Conservation (phyloP, 2,329 filamentous ascomycete genomes). For the Fusarium secorum region DNA sequence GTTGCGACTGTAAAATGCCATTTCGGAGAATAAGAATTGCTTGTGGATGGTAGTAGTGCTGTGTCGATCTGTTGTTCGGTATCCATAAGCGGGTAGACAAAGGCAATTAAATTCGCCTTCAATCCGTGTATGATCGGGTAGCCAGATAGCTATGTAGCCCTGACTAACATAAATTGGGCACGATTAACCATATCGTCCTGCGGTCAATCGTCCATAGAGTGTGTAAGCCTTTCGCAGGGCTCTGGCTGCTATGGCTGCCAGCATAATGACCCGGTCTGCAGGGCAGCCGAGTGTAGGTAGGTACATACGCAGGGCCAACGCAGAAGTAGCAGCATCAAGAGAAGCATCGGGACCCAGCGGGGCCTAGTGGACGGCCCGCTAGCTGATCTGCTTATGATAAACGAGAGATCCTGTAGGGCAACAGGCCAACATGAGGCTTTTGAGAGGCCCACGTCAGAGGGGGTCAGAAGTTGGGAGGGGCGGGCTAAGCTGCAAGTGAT, state of each 20-base stretch:
- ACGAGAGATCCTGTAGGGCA: conserved; percentile 22
- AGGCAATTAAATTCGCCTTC: conserved; percentile 32
- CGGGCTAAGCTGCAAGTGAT: conserved; percentile 28
- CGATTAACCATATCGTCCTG: background rate
- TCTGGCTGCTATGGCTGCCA: conserved; percentile 14
- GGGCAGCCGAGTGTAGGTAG: background rate
- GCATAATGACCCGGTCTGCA: conserved; percentile 5
- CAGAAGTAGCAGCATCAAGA: background rate
- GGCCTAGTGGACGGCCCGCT: conserved; percentile 18
- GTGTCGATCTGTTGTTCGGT: conserved; percentile 35
- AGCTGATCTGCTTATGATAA: conserved; percentile 22
- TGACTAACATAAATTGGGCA: conserved; percentile 10
- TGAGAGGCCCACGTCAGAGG: conserved; percentile 23
- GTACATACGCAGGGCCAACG: background rate
- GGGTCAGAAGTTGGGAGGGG: conserved; percentile 10
- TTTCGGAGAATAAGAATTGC: conserved; percentile 22
- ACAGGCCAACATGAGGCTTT: conserved; percentile 16
- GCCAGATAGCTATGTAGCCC: background rate
- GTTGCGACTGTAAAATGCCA: conserved; percentile 28
- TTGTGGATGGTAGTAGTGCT: conserved; percentile 30
- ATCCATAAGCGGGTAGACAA: conserved; percentile 36
- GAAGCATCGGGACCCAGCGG: conserved; percentile 6
- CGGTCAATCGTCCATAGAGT: background rate
- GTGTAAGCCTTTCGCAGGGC: conserved; percentile 15
- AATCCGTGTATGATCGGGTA: background rate